Conservation (phyloP, 306 rosid species). For the Acacia confusa region DNA sequence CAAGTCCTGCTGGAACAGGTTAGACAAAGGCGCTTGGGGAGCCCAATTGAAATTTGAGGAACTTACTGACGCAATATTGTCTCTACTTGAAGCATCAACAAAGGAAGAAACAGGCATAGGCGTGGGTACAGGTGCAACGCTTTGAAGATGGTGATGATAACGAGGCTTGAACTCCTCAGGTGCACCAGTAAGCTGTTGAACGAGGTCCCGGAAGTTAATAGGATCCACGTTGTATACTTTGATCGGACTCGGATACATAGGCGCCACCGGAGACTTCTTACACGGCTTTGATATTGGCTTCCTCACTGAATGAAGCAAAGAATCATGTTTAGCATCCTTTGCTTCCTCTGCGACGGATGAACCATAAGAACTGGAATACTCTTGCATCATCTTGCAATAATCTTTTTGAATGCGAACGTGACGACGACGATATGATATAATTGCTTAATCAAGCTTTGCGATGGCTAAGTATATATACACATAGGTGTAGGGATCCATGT, state of each 20-base stretch:
- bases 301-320: slow-evolving; percentile 46
- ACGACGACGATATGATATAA: not conserved
- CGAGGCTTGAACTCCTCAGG: slow-evolving; percentile 53
- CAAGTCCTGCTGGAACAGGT: slow-evolving; percentile 35
- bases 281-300: slow-evolving; percentile 55
- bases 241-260: slow-evolving; percentile 46
- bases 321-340: slow-evolving; percentile 5
- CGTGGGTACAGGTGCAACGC: not conserved
- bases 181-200: slow-evolving; percentile 77
- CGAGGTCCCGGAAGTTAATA: slow-evolving; percentile 64
- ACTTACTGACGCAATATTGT: not conserved
- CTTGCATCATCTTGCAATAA: slow-evolving; percentile 39
- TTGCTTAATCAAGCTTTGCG: not conserved
- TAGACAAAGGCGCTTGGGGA: slow-evolving; percentile 4
- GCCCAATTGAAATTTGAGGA: not conserved
- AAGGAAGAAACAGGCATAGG: slow-evolving; percentile 22
- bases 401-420: not conserved
- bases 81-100: not conserved
- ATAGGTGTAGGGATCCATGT: not conserved
- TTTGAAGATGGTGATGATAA: slow-evolving; percentile 40
- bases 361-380: slow-evolving; percentile 38
- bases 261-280: slow-evolving; percentile 62
- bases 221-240: slow-evolving; percentile 78
- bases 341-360: slow-evolving; percentile 32
- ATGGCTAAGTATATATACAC: not conserved